Evolutionary conservation across 768 basidiomycete genomes (phyloP).

Genomic region (Leccinum variicolor): DNA sequence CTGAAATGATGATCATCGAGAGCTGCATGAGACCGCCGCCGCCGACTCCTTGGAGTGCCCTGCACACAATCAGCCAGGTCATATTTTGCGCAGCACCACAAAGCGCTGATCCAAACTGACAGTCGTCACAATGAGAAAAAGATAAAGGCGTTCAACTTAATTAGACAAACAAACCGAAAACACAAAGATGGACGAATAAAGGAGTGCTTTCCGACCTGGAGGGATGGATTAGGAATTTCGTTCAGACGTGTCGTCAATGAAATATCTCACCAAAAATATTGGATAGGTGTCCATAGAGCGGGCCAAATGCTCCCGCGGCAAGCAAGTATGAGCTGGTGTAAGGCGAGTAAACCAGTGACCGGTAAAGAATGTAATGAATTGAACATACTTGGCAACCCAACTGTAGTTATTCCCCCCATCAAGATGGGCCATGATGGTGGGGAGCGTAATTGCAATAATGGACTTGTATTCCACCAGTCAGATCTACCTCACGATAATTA

Average conservation of each 20-base stretch:
- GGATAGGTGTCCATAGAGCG: slow-evolving; percentile 75
- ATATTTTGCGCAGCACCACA: slow-evolving; percentile 80
- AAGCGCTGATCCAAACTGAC: slow-evolving; percentile 77
- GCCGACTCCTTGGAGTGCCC: slow-evolving; percentile 82
- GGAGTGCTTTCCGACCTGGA: slow-evolving; percentile 61
- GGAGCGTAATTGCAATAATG: slow-evolving; percentile 66
- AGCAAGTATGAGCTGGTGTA: slow-evolving; percentile 65
- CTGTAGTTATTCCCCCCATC: slow-evolving; percentile 63
- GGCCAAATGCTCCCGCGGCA: slow-evolving; percentile 59
- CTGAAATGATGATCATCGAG: slow-evolving; percentile 74
- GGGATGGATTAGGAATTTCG: background rate
- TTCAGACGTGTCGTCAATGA: background rate
- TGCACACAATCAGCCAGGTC: slow-evolving; percentile 69
- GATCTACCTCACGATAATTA: background rate
- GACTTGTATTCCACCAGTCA: slow-evolving; percentile 34
- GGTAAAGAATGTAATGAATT: background rate
- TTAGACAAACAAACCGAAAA: slow-evolving; percentile 54
- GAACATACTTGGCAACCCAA: slow-evolving; percentile 63
- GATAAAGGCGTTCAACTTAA: background rate
- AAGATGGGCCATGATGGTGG: slow-evolving; percentile 61
- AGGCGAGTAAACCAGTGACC: background rate
- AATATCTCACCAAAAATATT: slow-evolving; percentile 42
- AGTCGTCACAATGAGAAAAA: slow-evolving; percentile 2
- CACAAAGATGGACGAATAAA: slow-evolving; percentile 57
- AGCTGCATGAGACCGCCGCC: slow-evolving; percentile 76